Evolutionary conservation across 441 rosid genomes (phyloP), one percentile per base, ranked within the genome.

Genomic region (Pelargonium fulgidum): DNA sequence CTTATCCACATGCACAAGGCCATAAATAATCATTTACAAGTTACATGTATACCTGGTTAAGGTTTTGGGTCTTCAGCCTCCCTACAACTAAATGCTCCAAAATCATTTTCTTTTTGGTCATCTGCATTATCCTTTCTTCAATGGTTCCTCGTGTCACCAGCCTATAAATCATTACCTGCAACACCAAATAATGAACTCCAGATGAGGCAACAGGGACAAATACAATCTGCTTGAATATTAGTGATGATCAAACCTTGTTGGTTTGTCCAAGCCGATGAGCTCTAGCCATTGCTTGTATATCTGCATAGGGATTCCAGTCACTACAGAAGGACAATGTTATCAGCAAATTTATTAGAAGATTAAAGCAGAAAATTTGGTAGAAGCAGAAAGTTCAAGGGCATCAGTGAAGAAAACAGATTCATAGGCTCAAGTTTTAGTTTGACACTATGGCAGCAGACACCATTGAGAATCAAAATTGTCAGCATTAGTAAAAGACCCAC

Each of bases 271-370:
- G 98, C 71, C 98, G 89, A 88, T 95, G 98, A 72, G 99, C 99
- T 81, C 99, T 91, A 73, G 99, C 98, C 97, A 95, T 92, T 69
- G 99, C 98, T 79, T 95, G 98, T 73, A 92, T 95, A 85, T 95
- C 97, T 73, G 98, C 97, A 83, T 95, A 96, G 52, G 98, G 98
- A 82, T 95, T 95, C 99, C 98, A 95, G 82, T 92, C 99, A 79
- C 99, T 95, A 78, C 70, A 75, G 44, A 83, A 74, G 72, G 65
- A 74, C 63, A 52, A 66, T 24, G 17, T 24, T n/a, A 1, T 24
- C 65, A 62, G 17, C 63, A 56, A 62, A 58, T 69, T 50, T 12
- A 13, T 0, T n/a, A n/a, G n/a, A 19, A 75, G 41, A 5, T 36
- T 7, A 74, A 65, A 65, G 36, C 36, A 70, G 56, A 63, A 61